phyloP scores from a whole-genome alignment of 73 alveolate genomes.

The Uronychia setigera region DNA sequence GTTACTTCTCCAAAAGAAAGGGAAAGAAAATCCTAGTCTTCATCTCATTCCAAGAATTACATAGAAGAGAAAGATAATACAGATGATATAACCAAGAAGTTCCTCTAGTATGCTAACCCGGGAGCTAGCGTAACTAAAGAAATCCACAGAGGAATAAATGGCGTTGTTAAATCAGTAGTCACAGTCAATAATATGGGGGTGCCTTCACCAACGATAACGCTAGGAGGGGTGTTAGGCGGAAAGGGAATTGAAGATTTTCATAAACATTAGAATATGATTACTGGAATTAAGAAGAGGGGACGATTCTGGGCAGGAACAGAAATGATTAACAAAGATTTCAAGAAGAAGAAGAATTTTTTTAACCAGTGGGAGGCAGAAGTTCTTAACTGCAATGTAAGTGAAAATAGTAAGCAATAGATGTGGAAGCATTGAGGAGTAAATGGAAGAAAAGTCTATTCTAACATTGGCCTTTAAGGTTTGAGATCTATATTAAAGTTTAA shows the following conservation, averaged over 20 bases:
- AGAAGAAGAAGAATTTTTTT: background rate
- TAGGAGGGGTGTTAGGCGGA: background rate
- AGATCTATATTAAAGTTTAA: background rate
- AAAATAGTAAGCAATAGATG: background rate
- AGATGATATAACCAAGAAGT: background rate
- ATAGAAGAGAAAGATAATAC: background rate
- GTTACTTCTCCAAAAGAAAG: background rate
- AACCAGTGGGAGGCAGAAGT: conserved; percentile 4
- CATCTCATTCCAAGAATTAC: no score
- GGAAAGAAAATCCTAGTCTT: background rate
- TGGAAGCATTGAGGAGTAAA: background rate
- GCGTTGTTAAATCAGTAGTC: background rate
- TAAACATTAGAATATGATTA: no score
- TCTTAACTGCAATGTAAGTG: background rate
- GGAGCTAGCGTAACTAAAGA: background rate
- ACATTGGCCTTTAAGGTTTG: background rate
- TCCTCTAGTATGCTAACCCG: background rate
- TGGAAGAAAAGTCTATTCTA: background rate
- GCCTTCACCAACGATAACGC: background rate
- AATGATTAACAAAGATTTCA: background rate
- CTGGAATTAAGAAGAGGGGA: no score
- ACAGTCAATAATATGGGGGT: background rate
- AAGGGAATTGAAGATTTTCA: background rate
- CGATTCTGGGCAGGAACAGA: background rate
- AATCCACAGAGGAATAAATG: background rate